Evolutionary conservation across 2,329 filamentous ascomycete genomes (phyloP), one percentile per base, ranked within the genome.

Genomic region (Periconia macrospinosa): DNA sequence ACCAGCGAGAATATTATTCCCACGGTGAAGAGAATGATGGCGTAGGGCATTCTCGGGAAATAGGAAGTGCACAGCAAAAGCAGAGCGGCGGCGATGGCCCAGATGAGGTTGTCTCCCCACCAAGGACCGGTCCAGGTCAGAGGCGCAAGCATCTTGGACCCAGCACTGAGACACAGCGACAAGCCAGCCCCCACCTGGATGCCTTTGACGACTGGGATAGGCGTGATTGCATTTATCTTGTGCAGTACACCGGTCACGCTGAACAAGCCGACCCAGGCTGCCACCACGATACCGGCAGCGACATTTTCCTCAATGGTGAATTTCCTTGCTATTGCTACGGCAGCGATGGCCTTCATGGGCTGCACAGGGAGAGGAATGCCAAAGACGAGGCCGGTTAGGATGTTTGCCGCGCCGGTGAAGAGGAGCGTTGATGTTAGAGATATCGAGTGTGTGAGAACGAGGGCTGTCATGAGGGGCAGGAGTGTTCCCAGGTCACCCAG

Each of bases 181-280:
- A 97, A 79, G 1, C 93, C 93, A 5, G 93, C 93, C 37, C 93
- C 93, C 45, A 97, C 85, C 75, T 97, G 94, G 60, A 97, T 97
- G 30, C 93, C 93, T 70, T 96, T 96, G 49, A 97, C 87, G 0
- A 97, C 89, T 0, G 92, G 90, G 14, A 92, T 84, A 0, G 93
- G 93, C 9, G 95, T 88, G 14, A 86, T 79, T n/a, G 79, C 76
- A 9, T 89, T 87, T 48, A 91, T 86, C 81, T 86, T 88, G 53
- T 81, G 81, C 30, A 97, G 78, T n/a, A 94, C 75, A 0, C 93
- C 91, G 0, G 91, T 95, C 5, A 86, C 69, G 66, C 89, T 92
- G 70, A 97, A 86, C 1, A 95, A 7, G 9, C 93, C 81, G 9
- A 97, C 87, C 19, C 88, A 83, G 7, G 78, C 77, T 1, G 87